Conservation (phyloP, 139 green algal genomes). For the Chlamydomonas sphaeroides region DNA sequence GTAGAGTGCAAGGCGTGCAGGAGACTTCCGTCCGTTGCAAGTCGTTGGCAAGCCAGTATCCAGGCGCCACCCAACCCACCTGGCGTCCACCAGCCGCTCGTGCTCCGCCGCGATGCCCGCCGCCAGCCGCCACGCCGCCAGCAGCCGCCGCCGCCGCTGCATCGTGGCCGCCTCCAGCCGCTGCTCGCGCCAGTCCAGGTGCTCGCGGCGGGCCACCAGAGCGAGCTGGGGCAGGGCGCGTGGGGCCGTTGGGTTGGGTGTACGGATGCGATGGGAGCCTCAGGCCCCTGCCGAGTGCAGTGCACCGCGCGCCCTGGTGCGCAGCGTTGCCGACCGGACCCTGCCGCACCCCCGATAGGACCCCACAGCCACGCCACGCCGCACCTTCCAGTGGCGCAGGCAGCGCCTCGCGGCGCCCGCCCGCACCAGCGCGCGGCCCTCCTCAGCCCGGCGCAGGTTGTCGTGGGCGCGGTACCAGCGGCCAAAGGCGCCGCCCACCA, state of each 20-base stretch:
- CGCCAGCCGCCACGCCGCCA: conserved; percentile 26
- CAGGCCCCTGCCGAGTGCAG: too few relatives aligned
- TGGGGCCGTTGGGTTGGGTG: too few relatives aligned
- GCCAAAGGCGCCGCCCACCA: not conserved
- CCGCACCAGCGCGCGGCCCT: not conserved
- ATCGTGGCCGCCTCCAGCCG: not conserved
- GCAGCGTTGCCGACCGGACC: too few relatives aligned
- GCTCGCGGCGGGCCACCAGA: not conserved
- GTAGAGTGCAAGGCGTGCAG: too few relatives aligned
- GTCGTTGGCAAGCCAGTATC: too few relatives aligned
- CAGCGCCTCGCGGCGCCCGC: not conserved
- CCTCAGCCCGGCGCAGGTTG: not conserved
- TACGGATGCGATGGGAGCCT: too few relatives aligned
- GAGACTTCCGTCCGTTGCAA: too few relatives aligned
- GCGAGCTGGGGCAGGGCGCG: too few relatives aligned
- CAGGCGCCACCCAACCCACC: not conserved
- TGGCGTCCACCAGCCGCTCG: conserved; percentile 13
- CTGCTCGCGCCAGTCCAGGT: not conserved
- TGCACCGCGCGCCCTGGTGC: too few relatives aligned
- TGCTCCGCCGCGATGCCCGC: conserved; percentile 29
- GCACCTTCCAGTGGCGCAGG: conserved; percentile 33
- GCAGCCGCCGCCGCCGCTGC: not conserved
- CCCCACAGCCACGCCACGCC: not conserved
- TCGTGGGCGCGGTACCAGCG: not conserved
- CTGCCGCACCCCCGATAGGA: too few relatives aligned